Evolutionary conservation across 2,329 filamentous ascomycete species (phyloP).

Genomic region (Fusarium devonianum): DNA sequence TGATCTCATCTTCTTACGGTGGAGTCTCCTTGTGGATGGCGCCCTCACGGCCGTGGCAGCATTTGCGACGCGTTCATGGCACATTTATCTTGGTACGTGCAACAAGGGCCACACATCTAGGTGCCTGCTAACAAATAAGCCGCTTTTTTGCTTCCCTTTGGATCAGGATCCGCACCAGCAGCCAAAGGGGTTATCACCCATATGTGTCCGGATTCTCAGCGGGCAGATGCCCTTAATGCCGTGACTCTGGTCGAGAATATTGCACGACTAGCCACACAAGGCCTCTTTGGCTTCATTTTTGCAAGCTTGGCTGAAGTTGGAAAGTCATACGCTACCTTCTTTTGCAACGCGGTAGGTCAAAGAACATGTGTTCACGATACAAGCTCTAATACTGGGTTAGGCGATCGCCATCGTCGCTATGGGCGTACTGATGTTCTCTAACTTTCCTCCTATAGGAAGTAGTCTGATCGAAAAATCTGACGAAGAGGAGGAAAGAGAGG

Average conservation of each 20-base stretch:
- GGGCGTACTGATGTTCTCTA: slow-evolving; percentile 51
- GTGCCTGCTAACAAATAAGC: slow-evolving; percentile 46
- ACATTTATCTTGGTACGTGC: slow-evolving; percentile 67
- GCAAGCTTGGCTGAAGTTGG: slow-evolving; percentile 67
- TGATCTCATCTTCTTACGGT: slow-evolving; percentile 72
- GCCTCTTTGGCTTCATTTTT: slow-evolving; percentile 73
- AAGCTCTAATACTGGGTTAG: slow-evolving; percentile 43
- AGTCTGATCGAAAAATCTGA: slow-evolving; percentile 42
- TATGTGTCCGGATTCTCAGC: slow-evolving; percentile 68
- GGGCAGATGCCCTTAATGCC: slow-evolving; percentile 71
- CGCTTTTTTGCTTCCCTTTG: slow-evolving; percentile 70
- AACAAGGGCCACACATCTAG: fast-evolving
- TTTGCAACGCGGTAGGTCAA: slow-evolving; percentile 66
- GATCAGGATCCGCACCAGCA: slow-evolving; percentile 72
- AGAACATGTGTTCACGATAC: fast-evolving
- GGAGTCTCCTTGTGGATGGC: slow-evolving; percentile 70
- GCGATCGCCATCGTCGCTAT: slow-evolving; percentile 58
- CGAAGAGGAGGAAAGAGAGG: slow-evolving; percentile 7
- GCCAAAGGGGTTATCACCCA: slow-evolving; percentile 77
- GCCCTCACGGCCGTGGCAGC: slow-evolving; percentile 68
- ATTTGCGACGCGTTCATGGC: slow-evolving; percentile 69
- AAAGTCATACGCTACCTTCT: slow-evolving; percentile 68
- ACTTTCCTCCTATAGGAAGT: slow-evolving; percentile 52
- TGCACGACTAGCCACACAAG: slow-evolving; percentile 68
- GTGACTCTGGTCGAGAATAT: slow-evolving; percentile 76